A percentile compares a stretch with the other conserved stretches of the same genome.
Conservation (phyloP, 2,329 filamentous ascomycete species). For the Monilinia aucupariae region DNA sequence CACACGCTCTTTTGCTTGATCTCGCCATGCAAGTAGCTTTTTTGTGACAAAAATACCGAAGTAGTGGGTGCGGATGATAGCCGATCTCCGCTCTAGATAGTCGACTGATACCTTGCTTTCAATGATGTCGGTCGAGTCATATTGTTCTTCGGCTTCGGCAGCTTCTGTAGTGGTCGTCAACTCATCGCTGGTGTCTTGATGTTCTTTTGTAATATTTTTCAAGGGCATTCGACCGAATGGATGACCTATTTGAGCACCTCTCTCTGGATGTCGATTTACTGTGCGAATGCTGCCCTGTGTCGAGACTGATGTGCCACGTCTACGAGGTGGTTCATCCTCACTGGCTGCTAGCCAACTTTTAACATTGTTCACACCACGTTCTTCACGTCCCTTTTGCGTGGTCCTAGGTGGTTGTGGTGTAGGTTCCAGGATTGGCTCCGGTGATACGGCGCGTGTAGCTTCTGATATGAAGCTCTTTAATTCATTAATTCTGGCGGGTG, state of each 20-base stretch:
- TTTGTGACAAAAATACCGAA: constrained; percentile 19
- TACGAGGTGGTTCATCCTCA: constrained; percentile 17
- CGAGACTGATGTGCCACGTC: constrained; percentile 28
- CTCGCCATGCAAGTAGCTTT: constrained; percentile 28
- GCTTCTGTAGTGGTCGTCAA: constrained; percentile 24
- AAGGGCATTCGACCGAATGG: constrained; percentile 17
- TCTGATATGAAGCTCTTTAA: constrained; percentile 21
- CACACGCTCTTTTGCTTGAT: constrained; percentile 32
- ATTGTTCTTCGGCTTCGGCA: constrained; percentile 10
- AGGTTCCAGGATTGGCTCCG: constrained; percentile 3
- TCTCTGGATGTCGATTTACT: constrained; percentile 23
- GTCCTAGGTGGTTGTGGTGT: constrained; percentile 14
- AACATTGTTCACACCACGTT: constrained; percentile 18
- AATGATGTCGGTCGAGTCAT: constrained; percentile 11
- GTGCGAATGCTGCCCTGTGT: constrained; percentile 29
- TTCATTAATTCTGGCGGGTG: constrained; percentile 7
- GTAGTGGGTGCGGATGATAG: constrained; percentile 27
- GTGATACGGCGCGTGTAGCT: constrained; percentile 13
- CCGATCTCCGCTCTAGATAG: constrained; percentile 25
- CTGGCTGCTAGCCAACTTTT: constrained; percentile 30
- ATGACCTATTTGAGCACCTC: constrained; percentile 11
- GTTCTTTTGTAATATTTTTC: constrained; percentile 20
- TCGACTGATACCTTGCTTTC: neutral
- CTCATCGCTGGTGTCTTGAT: constrained; percentile 24
- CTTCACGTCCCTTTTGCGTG: constrained; percentile 18